Evolutionary conservation across 2,329 filamentous ascomycete genomes (phyloP).

Genomic region (Nigrospora sphaerica): DNA sequence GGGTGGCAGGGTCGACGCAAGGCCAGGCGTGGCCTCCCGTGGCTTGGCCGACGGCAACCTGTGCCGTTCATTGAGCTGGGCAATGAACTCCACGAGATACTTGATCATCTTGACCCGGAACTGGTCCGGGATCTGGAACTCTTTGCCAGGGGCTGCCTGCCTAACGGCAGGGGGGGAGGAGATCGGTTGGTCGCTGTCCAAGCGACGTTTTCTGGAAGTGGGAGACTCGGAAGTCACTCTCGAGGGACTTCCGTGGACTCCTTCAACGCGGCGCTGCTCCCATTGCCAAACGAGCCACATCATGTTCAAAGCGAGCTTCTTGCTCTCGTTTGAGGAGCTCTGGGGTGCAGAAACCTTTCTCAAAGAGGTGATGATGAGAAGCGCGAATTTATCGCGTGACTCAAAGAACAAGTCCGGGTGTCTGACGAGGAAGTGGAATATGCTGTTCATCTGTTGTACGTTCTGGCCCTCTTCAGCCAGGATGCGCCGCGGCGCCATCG

Average conservation of each 20-base stretch:
- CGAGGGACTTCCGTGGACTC: slow-evolving; percentile 33
- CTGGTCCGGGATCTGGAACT: slow-evolving; percentile 60
- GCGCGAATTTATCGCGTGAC: slow-evolving; percentile 82
- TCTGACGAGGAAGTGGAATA: slow-evolving; percentile 92
- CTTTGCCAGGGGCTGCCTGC: slow-evolving; percentile 42
- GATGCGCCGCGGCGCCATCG: slow-evolving; percentile 82
- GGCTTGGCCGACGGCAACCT: slow-evolving; percentile 65
- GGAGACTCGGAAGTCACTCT: slow-evolving; percentile 60
- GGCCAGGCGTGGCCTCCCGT: slow-evolving; percentile 40
- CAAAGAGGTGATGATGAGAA: slow-evolving; percentile 81
- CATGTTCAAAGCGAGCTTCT: slow-evolving; percentile 83
- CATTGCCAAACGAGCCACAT: slow-evolving; percentile 88
- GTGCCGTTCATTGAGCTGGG: slow-evolving; percentile 79
- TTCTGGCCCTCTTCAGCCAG: slow-evolving; percentile 92
- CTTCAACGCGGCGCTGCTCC: slow-evolving; percentile 77
- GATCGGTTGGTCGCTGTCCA: slow-evolving; percentile 55
- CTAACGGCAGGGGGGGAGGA: slow-evolving; percentile 47
- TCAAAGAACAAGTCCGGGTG: slow-evolving; percentile 95
- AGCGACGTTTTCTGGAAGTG: slow-evolving; percentile 64
- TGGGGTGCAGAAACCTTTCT: slow-evolving; percentile 80
- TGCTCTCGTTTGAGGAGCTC: slow-evolving; percentile 82
- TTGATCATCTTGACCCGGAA: slow-evolving; percentile 80
- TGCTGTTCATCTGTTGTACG: slow-evolving; percentile 89
- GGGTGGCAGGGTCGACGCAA: slow-evolving; percentile 40
- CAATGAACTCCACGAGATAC: slow-evolving; percentile 93